Conservation (phyloP, 345 rosid genomes). For the Adansonia digitata region DNA sequence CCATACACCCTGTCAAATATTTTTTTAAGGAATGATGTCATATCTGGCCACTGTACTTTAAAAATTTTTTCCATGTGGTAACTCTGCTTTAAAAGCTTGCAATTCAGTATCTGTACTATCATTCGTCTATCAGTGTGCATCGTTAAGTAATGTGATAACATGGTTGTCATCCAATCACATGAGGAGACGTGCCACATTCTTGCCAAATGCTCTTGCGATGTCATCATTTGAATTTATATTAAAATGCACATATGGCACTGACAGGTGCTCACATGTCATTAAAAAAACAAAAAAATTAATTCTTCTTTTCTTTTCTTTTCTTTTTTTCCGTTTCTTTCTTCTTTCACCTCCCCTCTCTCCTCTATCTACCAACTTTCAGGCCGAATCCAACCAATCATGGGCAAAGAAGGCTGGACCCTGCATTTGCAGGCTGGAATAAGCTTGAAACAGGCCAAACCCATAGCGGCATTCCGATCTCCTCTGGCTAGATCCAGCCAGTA, state of each 20-base stretch:
- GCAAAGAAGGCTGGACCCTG: neutral
- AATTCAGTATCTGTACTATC: neutral
- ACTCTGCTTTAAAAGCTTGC: neutral
- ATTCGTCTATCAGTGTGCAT: neutral
- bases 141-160: neutral
- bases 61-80: neutral
- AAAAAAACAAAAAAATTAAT: neutral
- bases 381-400: neutral
- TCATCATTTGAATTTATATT: neutral
- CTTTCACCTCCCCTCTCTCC: neutral
- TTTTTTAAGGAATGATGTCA: neutral
- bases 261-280: neutral
- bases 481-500: neutral
- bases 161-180: neutral
- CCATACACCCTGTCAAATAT: neutral
- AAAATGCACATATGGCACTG: neutral
- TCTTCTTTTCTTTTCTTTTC: neutral
- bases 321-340: neutral
- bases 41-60: neutral
- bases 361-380: neutral
- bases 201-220: neutral
- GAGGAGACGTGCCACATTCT: neutral
- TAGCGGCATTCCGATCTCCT: neutral
- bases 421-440: neutral
- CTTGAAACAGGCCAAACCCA: neutral